A percentile compares a stretch with the other conserved stretches of the same genome.
These are phyloP conservation scores for Termitomyces sp. DNA, from an alignment of 1,284 basidiomycete species.

Conservation along the genomic window DNA sequence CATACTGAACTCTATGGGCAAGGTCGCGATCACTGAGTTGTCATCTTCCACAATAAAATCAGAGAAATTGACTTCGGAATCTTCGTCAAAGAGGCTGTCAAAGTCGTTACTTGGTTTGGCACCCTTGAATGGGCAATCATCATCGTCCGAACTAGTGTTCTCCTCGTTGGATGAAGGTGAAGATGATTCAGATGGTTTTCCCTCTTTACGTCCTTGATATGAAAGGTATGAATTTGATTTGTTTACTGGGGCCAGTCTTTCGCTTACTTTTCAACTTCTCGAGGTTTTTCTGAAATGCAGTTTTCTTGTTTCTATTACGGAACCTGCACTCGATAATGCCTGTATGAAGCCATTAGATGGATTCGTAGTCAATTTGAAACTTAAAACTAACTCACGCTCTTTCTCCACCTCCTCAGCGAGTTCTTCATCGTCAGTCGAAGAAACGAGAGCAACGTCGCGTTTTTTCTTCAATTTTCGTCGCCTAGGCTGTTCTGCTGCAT, in stretches of 20 bases:
- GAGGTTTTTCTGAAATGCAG: conserved; percentile 56
- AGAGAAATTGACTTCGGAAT: conserved; percentile 31
- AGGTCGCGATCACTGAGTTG: conserved; percentile 34
- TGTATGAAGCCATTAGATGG: conserved; percentile 23
- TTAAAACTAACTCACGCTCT: conserved; percentile 31
- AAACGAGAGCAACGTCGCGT: conserved; percentile 30
- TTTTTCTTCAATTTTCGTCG: conserved; percentile 46
- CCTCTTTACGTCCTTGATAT: conserved; percentile 42
- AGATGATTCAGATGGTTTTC: conserved; percentile 31
- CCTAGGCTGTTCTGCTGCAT: conserved; percentile 24
- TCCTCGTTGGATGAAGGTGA: conserved; percentile 32
- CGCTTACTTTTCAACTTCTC: conserved; percentile 54
- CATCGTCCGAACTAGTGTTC: conserved; percentile 22
- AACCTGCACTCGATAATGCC: conserved; percentile 62
- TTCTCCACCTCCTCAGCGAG: conserved; percentile 56
- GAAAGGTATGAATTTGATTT: background rate
- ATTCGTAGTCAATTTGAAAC: background rate
- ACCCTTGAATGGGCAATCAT: conserved; percentile 33
- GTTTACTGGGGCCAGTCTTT: conserved; percentile 11
- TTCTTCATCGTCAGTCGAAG: conserved; percentile 44
- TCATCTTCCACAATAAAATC: conserved; percentile 76
- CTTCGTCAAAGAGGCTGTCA: conserved; percentile 34
- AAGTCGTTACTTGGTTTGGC: conserved; percentile 33
- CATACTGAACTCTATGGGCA: conserved; percentile 77
- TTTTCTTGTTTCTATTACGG: conserved; percentile 54